These are phyloP conservation scores for Syncephalis fuscata DNA, from an alignment of 371 early-diverging fungal species.

Conservation along the genomic window DNA sequence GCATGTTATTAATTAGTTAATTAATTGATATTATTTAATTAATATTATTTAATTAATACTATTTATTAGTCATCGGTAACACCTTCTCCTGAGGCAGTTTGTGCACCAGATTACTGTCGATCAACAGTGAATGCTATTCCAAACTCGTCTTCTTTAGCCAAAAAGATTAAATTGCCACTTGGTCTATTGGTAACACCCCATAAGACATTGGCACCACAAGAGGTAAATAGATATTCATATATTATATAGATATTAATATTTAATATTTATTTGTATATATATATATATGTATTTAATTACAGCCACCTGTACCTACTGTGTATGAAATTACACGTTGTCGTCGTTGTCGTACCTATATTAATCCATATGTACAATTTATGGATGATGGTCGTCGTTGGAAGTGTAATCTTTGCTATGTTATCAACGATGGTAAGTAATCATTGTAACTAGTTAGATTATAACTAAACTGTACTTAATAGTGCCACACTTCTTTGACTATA, in stretches of 20 bases:
- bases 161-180: slow-evolving; percentile 74
- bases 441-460: neutral
- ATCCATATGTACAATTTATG: slow-evolving; percentile 85
- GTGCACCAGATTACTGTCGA: slow-evolving; percentile 64
- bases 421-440: slow-evolving; percentile 56
- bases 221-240: slow-evolving; percentile 15
- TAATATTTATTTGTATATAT: neutral
- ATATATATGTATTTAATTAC: slow-evolving; percentile 12
- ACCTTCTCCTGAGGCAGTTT: slow-evolving; percentile 44
- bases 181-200: slow-evolving; percentile 81
- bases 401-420: slow-evolving; percentile 85
- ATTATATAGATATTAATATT: neutral
- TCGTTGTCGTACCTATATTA: slow-evolving; percentile 90
- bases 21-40: neutral
- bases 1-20: no score
- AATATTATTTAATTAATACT: neutral
- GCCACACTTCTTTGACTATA: slow-evolving; percentile 81
- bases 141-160: slow-evolving; percentile 52
- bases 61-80: slow-evolving; percentile 38
- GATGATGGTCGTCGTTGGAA: slow-evolving; percentile 91
- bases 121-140: slow-evolving; percentile 84
- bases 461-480: slow-evolving; percentile 18
- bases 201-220: slow-evolving; percentile 29
- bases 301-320: slow-evolving; percentile 63
- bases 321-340: slow-evolving; percentile 88